Base-by-base conservation (phyloP, 2,329 filamentous ascomycete genomes). In the Fusarium agapanthi region DNA sequence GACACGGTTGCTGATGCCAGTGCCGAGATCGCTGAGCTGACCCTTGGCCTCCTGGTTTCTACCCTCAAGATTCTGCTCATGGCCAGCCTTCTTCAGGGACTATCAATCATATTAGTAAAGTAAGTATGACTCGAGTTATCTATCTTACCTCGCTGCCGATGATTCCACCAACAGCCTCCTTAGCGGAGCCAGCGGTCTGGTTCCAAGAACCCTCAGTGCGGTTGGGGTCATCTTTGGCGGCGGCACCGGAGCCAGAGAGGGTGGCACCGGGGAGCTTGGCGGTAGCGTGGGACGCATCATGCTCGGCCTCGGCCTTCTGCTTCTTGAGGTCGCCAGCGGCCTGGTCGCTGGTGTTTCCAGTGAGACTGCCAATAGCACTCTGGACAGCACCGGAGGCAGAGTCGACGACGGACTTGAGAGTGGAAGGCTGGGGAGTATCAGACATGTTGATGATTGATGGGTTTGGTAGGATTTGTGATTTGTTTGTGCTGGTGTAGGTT, bases 181-280 rank as follows among this genome's bases (percentile, higher is more conserved):
- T 98, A 47, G 91, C 91, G 2, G 92, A 89, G 58, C 95, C 95
- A n/a, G 95, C 79, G 10, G 94, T 97, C 84, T 98, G 95, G 85
- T 97, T 94, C 91, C 92, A 97, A 24, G 88, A 87, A 47, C 95
- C 95, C 24, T 89, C 80, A 28, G 87, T 84, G 73, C 95, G 93
- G 80, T 95, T 86, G 16, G 91, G 86, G 82, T 93, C 86, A 82
- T 97, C 94, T 75, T 89, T 87, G 70, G 91, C 88, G 54, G 93
- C 85, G 40, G 90, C 92, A 53, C 94, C 94, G 0, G 90, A 88
- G 56, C 91, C 86, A 16, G 91, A 91, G 65, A 93, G 87, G 30
- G 91, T 89, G 80, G 91, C 86, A 67, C 92, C 91, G 9, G 93
- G 94, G n/a, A 92, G 80, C 81, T 94, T 95, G 73, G 87, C 87